Evolutionary conservation across 2,329 filamentous ascomycete genomes (phyloP).

Genomic region (Aspergillus melleus): DNA sequence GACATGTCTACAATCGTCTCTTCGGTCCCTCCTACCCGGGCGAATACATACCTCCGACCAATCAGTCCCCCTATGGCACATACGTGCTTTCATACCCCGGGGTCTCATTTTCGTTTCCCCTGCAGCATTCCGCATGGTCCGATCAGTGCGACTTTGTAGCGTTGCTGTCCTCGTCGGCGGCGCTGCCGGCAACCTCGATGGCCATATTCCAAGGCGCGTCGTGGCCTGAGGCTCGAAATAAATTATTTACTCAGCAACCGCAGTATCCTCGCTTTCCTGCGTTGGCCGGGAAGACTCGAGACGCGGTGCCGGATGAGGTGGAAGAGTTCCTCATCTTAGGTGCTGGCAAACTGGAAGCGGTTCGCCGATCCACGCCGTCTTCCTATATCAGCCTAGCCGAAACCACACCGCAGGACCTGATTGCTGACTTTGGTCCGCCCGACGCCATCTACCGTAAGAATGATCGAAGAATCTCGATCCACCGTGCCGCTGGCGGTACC

Average conservation of each 20-base stretch:
- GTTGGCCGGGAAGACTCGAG: constrained; percentile 68
- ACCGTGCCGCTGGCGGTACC: constrained; percentile 45
- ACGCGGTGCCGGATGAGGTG: constrained; percentile 84
- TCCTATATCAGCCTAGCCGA: constrained; percentile 76
- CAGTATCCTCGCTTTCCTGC: constrained; percentile 72
- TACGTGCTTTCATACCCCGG: constrained; percentile 95
- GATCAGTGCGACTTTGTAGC: constrained; percentile 77
- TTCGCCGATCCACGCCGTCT: constrained; percentile 66
- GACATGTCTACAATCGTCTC: constrained; percentile 88
- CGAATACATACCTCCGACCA: constrained; percentile 74
- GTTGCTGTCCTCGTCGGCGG: constrained; percentile 75
- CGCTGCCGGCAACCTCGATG: constrained; percentile 78
- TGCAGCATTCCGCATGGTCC: constrained; percentile 73
- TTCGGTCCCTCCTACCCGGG: constrained; percentile 92
- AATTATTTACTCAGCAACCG: constrained; percentile 73
- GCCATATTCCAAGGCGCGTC: constrained; percentile 87
- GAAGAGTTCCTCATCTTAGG: constrained; percentile 77
- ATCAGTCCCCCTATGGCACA: constrained; percentile 61
- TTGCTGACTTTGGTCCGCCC: constrained; percentile 87
- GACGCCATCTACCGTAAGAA: constrained; percentile 93
- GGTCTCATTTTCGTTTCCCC: constrained; percentile 86
- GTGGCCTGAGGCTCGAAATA: constrained; percentile 79
- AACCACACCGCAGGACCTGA: constrained; percentile 87
- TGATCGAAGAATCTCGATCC: constrained; percentile 84
- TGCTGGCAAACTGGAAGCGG: constrained; percentile 73